Evolutionary conservation across 208 protist species (phyloP), one percentile per base, ranked within the genome.

Genomic region (Acanthamoeba divionensis): DNA sequence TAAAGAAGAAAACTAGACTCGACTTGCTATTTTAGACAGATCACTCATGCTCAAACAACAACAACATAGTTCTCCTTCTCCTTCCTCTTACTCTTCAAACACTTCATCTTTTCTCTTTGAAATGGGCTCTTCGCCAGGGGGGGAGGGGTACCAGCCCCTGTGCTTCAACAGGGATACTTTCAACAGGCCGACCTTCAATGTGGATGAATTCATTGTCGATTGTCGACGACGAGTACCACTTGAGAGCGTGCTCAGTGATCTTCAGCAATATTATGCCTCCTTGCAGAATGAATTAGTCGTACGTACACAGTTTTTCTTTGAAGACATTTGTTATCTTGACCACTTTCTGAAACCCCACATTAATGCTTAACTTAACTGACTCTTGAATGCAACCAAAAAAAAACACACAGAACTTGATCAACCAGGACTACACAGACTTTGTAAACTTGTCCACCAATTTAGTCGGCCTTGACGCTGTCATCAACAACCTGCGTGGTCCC

Each of bases 391-490:
- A n/a, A n/a, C n/a, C n/a, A n/a, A n/a, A n/a, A n/a, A n/a, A n/a
- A n/a, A n/a, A n/a, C n/a, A n/a, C n/a, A n/a, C n/a, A n/a, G n/a
- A n/a, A n/a, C n/a, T n/a, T 85, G 50, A 85, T 85, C 36, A 85
- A 85, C 29, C 45, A 65, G 75, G 75, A 85, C 75, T 85, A 85
- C 75, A 85, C 45, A 31, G 45, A 57, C 24, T 85, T 85, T 36
- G 75, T 85, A 55, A 85, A 41, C 75, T 55, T 85, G n/a, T 85
- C 75, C 13, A 85, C 75, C 54, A 85, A 85, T n/a, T 55, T 85
- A 26, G 75, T 85, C n/a, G 75, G 75, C 7, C 54, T 85, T 18
- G 75, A 85, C 26, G 50, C 36, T 36, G 24, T 85, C 48, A 57
- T 85, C 48, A 75, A 65, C 75, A 86, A 65, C 75, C 29, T 85